Evolutionary conservation across 768 basidiomycete species (phyloP).

Genomic region (Termitomyces sp.): DNA sequence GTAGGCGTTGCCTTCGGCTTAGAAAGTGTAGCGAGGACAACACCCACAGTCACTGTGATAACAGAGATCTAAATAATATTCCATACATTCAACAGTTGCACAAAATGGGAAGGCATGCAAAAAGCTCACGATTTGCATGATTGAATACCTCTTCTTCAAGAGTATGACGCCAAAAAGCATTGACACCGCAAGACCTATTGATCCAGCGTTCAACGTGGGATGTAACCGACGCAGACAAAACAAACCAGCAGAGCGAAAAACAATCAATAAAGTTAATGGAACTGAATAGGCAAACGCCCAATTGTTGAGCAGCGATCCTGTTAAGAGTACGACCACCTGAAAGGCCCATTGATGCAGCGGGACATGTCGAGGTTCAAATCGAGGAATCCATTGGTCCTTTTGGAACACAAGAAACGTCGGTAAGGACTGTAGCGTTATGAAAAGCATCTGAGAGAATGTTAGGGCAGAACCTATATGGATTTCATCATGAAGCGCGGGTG

Average conservation of each 20-base stretch:
- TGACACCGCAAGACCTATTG: constrained; percentile 66
- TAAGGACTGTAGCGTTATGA: constrained; percentile 65
- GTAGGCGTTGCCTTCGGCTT: constrained; percentile 30
- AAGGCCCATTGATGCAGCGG: constrained; percentile 65
- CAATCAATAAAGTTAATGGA: constrained; percentile 75
- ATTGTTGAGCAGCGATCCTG: constrained; percentile 74
- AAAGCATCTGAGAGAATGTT: constrained; percentile 82
- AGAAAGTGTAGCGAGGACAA: constrained; percentile 70
- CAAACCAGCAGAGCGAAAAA: constrained; percentile 80
- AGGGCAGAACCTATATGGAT: constrained; percentile 62
- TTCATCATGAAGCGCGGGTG: constrained; percentile 1
- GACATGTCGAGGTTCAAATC: constrained; percentile 62
- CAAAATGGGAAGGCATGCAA: neutral
- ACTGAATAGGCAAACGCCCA: constrained; percentile 77
- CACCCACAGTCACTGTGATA: constrained; percentile 63
- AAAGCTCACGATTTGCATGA: constrained; percentile 54
- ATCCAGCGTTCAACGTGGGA: constrained; percentile 3
- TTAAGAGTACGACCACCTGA: constrained; percentile 67
- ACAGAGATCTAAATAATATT: constrained; percentile 51
- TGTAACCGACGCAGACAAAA: neutral
- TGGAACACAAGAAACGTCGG: constrained; percentile 54
- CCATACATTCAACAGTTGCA: neutral
- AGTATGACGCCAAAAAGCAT: constrained; percentile 70
- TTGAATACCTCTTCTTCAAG: constrained; percentile 55
- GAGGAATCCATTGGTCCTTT: constrained; percentile 35